Conservation (phyloP, 1,284 basidiomycete species). For the Earliella scabrosa region DNA sequence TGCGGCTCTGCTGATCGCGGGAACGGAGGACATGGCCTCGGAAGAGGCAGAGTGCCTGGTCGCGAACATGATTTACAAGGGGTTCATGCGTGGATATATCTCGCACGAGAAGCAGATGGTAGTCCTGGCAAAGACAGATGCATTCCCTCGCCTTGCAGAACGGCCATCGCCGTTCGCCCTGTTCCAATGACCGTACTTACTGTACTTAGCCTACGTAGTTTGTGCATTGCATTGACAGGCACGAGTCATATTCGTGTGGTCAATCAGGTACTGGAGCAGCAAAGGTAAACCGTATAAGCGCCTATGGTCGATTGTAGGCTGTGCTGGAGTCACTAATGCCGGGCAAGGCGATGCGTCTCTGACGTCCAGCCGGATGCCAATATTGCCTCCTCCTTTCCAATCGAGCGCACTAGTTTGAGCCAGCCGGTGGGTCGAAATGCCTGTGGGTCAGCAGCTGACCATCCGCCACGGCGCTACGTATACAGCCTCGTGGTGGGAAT, state of each 20-base stretch:
- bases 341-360: no score
- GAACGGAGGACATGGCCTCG: conserved; percentile 51
- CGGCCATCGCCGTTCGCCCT: conserved; percentile 55
- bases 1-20: conserved; percentile 68
- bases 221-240: no score
- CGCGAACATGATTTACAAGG: conserved; percentile 93
- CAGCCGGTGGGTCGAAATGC: no score
- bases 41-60: conserved; percentile 95
- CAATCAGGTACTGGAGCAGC: no score
- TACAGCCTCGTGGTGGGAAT: neutral
- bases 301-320: no score
- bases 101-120: conserved; percentile 94
- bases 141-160: conserved; percentile 79
- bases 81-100: conserved; percentile 93
- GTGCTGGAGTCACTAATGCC: no score
- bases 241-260: no score
- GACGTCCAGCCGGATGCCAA: no score
- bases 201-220: no score
- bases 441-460: conserved; percentile 17
- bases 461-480: neutral
- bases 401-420: no score
- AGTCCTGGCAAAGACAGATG: conserved; percentile 81
- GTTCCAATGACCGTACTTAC: conserved; percentile 28
- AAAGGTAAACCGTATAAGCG: no score
- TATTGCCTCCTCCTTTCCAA: no score